These are phyloP conservation scores for Lecanoromycetidae sp. DNA, from an alignment of 2,329 filamentous ascomycete genomes.

Conservation along the genomic window DNA sequence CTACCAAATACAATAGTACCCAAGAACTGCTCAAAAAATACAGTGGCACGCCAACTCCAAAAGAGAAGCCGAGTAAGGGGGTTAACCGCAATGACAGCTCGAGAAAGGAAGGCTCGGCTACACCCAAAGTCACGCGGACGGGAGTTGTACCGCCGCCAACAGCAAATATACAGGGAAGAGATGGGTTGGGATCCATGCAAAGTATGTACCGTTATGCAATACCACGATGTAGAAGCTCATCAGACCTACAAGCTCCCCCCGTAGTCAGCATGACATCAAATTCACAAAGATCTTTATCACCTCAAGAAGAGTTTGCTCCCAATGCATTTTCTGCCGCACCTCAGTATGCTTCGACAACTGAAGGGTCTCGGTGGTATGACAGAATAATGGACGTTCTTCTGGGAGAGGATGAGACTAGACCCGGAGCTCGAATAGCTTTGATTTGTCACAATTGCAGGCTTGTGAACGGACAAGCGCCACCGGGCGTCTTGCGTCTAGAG, in stretches of 20 bases:
- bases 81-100: conserved; percentile 20
- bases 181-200: conserved; percentile 18
- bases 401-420: conserved; percentile 84
- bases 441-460: conserved; percentile 73
- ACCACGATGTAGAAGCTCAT: conserved; percentile 12
- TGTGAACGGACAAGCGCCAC: conserved; percentile 91
- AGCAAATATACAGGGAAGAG: conserved; percentile 46
- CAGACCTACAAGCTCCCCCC: conserved; percentile 4
- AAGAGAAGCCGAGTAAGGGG: conserved; percentile 23
- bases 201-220: conserved; percentile 23
- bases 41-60: conserved; percentile 51
- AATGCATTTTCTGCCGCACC: conserved; percentile 32
- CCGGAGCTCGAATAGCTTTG: conserved; percentile 80
- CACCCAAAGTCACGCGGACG: conserved; percentile 31
- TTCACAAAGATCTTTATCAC: conserved; percentile 9
- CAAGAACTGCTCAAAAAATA: conserved; percentile 91
- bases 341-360: conserved; percentile 24
- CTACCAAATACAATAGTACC: conserved; percentile 92
- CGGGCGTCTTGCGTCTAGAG: conserved; percentile 62
- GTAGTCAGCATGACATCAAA: conserved; percentile 15
- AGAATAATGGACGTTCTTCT: conserved; percentile 81
- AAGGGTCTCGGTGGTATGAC: conserved; percentile 73
- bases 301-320: conserved; percentile 33
- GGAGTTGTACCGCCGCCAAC: conserved; percentile 49
- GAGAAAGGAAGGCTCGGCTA: conserved; percentile 21